Percentiles rank a stretch among this genome's conserved stretches.
These are phyloP conservation scores for Pestalotiopsis sp. DNA, from an alignment of 2,329 filamentous ascomycete species.

Conservation along the genomic window DNA sequence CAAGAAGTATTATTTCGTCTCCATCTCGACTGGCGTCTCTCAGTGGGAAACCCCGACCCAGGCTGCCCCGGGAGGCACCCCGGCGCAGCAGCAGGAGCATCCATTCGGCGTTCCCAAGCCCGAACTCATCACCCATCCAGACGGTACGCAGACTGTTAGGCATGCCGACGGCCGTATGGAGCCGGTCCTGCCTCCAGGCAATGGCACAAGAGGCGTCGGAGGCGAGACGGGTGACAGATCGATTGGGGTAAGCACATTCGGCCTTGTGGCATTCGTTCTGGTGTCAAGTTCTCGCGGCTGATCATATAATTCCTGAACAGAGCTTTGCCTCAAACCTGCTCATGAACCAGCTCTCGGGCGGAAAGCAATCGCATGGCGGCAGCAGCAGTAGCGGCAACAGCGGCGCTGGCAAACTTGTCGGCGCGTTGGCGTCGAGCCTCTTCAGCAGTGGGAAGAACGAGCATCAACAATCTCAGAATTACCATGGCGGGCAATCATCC, in stretches of 20 bases:
- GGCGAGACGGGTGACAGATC: constrained; percentile 61
- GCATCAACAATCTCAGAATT: constrained; percentile 47
- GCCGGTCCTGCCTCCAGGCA: constrained; percentile 54
- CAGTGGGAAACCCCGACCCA: constrained; percentile 75
- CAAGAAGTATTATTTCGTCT: constrained; percentile 72
- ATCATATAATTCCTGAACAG: constrained; percentile 35
- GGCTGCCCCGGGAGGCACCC: constrained; percentile 63
- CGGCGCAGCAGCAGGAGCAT: constrained; percentile 56
- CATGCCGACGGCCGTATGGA: constrained; percentile 64
- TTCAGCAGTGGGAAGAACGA: constrained; percentile 47
- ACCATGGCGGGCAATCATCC: constrained; percentile 48
- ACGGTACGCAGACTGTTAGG: constrained; percentile 63
- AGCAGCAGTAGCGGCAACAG: constrained; percentile 21
- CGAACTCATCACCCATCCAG: constrained; percentile 62
- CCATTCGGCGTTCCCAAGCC: constrained; percentile 60
- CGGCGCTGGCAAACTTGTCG: constrained; percentile 54
- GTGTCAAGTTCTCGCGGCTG: constrained; percentile 15
- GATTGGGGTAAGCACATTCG: constrained; percentile 58
- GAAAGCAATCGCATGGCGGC: constrained; percentile 30
- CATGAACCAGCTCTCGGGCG: constrained; percentile 43
- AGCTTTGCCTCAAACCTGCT: constrained; percentile 63
- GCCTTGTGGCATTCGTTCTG: background rate
- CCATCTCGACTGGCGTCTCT: constrained; percentile 70
- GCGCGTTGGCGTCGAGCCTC: constrained; percentile 57
- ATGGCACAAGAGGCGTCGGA: constrained; percentile 48